Percentiles rank a stretch among this genome's conserved stretches.
These are phyloP conservation scores for Sambucus nigra DNA, from an alignment of 129 eudicot genomes.

Conservation along the genomic window DNA sequence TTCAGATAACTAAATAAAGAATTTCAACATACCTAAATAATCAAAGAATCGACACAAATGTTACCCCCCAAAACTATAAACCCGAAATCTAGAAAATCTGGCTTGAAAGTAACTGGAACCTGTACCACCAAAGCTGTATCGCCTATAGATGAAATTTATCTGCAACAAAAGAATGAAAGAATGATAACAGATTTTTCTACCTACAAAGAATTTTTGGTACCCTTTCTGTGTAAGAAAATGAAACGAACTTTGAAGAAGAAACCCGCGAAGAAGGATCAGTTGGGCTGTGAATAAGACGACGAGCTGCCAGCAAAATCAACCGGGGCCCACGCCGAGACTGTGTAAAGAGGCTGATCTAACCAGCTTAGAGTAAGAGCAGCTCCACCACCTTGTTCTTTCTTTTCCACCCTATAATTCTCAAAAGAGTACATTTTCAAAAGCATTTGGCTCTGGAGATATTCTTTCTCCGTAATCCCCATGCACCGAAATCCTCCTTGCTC, in stretches of 20 bases:
- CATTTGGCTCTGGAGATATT: constrained; percentile 68
- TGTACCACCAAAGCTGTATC: neutral
- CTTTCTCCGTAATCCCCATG: constrained; percentile 50
- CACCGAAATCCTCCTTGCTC: constrained; percentile 62
- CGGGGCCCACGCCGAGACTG: constrained; percentile 74
- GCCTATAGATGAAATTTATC: constrained; percentile 38
- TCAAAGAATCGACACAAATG: too few species aligned
- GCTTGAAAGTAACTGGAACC: neutral
- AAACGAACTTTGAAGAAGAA: constrained; percentile 5
- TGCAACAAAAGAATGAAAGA: constrained; percentile 82
- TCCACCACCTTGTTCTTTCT: constrained; percentile 26
- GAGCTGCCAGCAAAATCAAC: constrained; percentile 46
- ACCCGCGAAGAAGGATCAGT: constrained; percentile 1
- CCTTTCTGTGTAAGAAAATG: constrained; percentile 24
- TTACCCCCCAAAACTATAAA: too few species aligned
- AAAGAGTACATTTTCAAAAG: constrained; percentile 57
- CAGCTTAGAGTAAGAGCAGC: constrained; percentile 50
- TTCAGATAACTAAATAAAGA: too few species aligned
- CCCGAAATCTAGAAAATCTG: too few species aligned
- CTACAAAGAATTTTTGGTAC: constrained; percentile 59
- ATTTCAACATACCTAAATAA: too few species aligned
- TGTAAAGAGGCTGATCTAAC: constrained; percentile 80
- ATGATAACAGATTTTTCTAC: constrained; percentile 41
- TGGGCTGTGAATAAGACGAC: constrained; percentile 29
- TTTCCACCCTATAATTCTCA: constrained; percentile 39